Base-by-base conservation (phyloP, 257 asterid genomes). In the Capsicum baccatum region DNA sequence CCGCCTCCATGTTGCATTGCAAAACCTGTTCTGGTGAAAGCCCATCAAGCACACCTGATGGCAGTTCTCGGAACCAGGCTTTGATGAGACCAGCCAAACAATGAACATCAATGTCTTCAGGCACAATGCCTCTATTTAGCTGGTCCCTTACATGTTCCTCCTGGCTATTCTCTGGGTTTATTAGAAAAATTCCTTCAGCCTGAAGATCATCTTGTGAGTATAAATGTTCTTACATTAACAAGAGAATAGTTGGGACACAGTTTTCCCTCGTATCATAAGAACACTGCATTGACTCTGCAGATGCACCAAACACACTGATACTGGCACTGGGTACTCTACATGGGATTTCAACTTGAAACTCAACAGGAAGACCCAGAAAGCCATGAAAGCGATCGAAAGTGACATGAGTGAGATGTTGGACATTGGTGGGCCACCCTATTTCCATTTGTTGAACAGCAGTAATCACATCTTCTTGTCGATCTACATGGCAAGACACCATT, bases 221-320 rank as follows among this genome's bases (percentile, higher is more conserved):
- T 79, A 97, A 80, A 19, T 93, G 93, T 69, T 95, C 96, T 79
- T 97, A 99, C 98, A 97, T 94, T 59, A 95, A 83, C 69, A 97
- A 76, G 76, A 97, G 92, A 83, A 97, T 97, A 42, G 98, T 95
- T 55, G 99, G 99, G 86, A 97, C 97, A 83, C 99, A 95, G n/a
- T 97, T 97, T 83, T 98, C 97, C 85, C 97, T 91, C 21, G 91
- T 83, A 87, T 97, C 99, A 54, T 88, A 97, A 5, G 97, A 95
- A 88, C 99, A 95, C 86, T 97, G 99, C 99, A 97, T 97, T 3
- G 99, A 95, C 11, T 97, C 98, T 5, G 99, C 96, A 3, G 99
- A 97, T 82, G 95, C 99, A 3, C 99, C 99, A 54, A 97, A 97
- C 71, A 97, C 99, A 83, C 97, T 97, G 8, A 92, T 91, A 83